Percentiles rank a stretch among this genome's conserved stretches.
Conservation (phyloP, 352 stramenopile species). For the Stephanocyclus meneghinianus region DNA sequence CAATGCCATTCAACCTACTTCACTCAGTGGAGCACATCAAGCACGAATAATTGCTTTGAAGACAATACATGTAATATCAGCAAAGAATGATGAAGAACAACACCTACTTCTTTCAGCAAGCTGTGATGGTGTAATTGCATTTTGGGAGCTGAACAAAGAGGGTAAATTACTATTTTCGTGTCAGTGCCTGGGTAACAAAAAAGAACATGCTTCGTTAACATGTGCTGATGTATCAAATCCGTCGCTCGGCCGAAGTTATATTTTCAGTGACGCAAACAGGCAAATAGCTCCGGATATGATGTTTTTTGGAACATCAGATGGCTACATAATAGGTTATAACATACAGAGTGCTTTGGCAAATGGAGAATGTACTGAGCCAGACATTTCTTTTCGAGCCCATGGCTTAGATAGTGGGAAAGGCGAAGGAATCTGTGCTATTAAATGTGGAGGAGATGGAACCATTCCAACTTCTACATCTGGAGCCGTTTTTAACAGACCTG, state of each 20-base stretch:
- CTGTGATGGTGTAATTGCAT: conserved; percentile 53
- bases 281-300: conserved; percentile 36
- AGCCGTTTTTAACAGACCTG: neutral
- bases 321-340: conserved; percentile 55
- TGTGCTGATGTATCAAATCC: conserved; percentile 48
- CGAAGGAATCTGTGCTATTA: conserved; percentile 54
- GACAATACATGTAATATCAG: conserved; percentile 33
- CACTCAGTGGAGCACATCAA: conserved; percentile 20
- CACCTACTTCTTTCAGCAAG: conserved; percentile 61
- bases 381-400: conserved; percentile 55
- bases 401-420: conserved; percentile 37
- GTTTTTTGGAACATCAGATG: conserved; percentile 52
- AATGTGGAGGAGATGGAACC: conserved; percentile 50
- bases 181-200: conserved; percentile 20
- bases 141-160: conserved; percentile 55
- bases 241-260: conserved; percentile 18
- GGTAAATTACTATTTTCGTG: conserved; percentile 51
- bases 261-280: conserved; percentile 16
- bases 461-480: conserved; percentile 28
- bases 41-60: conserved; percentile 44
- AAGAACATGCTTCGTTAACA: conserved; percentile 15
- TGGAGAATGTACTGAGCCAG: conserved; percentile 38
- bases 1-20: conserved; percentile 8
- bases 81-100: conserved; percentile 20
- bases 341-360: conserved; percentile 40